Percentiles rank a stretch among this genome's conserved stretches.
Evolutionary conservation across 2,329 filamentous ascomycete species (phyloP).

Genomic region (Ceratocystis ficicola): DNA sequence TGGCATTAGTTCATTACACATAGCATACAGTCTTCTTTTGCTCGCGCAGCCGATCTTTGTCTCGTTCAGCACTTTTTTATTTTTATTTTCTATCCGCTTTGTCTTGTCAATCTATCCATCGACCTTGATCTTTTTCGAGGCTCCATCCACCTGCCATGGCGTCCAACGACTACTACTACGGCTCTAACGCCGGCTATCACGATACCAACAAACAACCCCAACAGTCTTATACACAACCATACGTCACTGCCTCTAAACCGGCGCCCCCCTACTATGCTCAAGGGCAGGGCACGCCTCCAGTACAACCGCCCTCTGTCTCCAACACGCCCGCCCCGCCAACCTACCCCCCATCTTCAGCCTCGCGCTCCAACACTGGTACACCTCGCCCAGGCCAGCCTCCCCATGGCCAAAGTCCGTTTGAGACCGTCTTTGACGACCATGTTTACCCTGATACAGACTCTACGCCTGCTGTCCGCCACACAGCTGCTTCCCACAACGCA

Average conservation of each 20-base stretch:
- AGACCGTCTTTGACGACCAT: slow-evolving; percentile 56
- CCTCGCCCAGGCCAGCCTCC: slow-evolving; percentile 21
- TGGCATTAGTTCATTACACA: background rate
- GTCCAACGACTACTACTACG: slow-evolving; percentile 23
- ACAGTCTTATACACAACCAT: slow-evolving; percentile 13
- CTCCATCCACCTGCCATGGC: slow-evolving; percentile 15
- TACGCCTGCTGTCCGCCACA: background rate
- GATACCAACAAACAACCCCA: slow-evolving; percentile 16
- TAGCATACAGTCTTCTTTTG: background rate
- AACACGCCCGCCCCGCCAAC: slow-evolving; percentile 14
- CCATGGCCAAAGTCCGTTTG: slow-evolving; percentile 43
- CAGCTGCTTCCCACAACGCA: background rate
- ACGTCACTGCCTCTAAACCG: slow-evolving; percentile 12
- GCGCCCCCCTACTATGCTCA: slow-evolving; percentile 20
- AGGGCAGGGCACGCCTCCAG: slow-evolving; percentile 15
- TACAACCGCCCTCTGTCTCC: slow-evolving; percentile 14
- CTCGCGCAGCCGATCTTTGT: background rate
- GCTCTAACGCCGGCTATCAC: slow-evolving; percentile 16
- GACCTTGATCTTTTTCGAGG: background rate
- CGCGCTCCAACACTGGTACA: slow-evolving; percentile 25
- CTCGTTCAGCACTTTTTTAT: background rate
- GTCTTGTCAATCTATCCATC: no score
- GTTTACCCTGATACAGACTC: slow-evolving; percentile 43
- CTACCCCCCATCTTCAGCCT: slow-evolving; percentile 23
- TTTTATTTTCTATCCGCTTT: background rate